Conservation (phyloP, 345 rosid genomes). For the Linum lewisii region DNA sequence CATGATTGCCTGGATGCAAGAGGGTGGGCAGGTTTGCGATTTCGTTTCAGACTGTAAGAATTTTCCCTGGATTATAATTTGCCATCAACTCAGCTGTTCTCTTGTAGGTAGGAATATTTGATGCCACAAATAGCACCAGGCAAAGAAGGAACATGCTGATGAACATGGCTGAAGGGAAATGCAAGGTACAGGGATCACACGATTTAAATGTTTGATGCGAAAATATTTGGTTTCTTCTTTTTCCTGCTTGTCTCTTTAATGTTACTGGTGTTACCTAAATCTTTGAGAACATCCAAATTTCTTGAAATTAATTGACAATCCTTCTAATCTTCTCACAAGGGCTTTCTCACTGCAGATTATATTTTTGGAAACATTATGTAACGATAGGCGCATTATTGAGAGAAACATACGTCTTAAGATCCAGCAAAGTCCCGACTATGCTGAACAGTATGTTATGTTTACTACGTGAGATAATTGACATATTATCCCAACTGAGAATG, state of each 20-base stretch:
- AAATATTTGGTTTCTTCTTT: too few species aligned
- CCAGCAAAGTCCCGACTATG: constrained; percentile 98
- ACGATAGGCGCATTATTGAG: constrained; percentile 83
- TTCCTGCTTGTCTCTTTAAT: too few species aligned
- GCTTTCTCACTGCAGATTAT: constrained; percentile 50
- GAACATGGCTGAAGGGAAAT: constrained; percentile 99
- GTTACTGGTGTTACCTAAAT: not conserved
- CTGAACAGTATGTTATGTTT: constrained; percentile 66
- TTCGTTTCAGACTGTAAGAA: constrained; percentile 3
- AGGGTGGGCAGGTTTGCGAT: constrained; percentile 90
- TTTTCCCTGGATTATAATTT: not conserved
- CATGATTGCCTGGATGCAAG: constrained; percentile 99
- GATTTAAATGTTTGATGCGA: not conserved
- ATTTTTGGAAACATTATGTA: constrained; percentile 95
- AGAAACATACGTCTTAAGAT: constrained; percentile 97
- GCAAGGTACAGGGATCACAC: constrained; percentile 57
- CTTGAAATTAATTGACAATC: not conserved
- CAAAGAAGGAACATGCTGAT: constrained; percentile 88
- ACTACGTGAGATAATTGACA: constrained; percentile 15
- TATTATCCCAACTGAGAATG: constrained; percentile 11
- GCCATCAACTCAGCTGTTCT: constrained; percentile 17
- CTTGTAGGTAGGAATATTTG: constrained; percentile 94
- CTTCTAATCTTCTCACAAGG: not conserved
- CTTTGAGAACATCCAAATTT: not conserved
- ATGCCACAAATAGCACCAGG: constrained; percentile 90